Conservation (phyloP, 139 green algal species). For the Haematococcus lacustris region DNA sequence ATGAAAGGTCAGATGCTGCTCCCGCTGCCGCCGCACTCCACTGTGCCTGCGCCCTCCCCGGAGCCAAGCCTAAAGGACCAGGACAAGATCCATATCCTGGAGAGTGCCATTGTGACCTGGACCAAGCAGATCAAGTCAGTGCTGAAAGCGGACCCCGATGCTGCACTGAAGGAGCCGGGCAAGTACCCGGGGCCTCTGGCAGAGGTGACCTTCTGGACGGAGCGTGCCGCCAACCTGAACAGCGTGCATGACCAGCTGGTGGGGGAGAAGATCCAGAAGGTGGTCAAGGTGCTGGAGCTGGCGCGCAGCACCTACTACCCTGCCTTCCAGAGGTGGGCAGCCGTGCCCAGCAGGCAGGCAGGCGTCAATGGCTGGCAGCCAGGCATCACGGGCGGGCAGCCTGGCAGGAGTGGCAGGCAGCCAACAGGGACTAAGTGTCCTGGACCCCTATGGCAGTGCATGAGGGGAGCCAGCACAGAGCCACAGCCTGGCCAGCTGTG, state of each 20-base stretch:
- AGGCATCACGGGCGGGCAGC: too few species aligned
- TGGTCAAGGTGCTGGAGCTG: conserved; percentile 69
- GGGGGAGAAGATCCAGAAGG: conserved; percentile 55
- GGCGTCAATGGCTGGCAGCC: too few species aligned
- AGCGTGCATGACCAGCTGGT: conserved; percentile 78
- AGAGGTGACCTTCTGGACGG: conserved; percentile 84
- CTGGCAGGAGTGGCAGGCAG: too few species aligned
- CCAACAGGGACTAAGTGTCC: too few species aligned
- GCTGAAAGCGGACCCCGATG: conserved; percentile 70
- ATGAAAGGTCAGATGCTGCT: conserved; percentile 83
- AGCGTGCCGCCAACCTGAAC: conserved; percentile 72
- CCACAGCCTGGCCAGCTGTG: too few species aligned
- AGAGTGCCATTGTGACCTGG: conserved; percentile 78
- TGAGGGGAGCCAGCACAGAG: too few species aligned
- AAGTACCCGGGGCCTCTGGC: conserved; percentile 53
- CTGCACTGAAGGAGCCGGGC: conserved; percentile 33
- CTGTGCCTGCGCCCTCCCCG: conserved; percentile 16
- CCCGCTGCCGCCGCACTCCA: conserved; percentile 59
- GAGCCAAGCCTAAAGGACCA: conserved; percentile 52
- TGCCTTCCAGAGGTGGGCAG: conserved; percentile 49
- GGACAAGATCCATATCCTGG: conserved; percentile 83
- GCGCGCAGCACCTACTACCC: conserved; percentile 70
- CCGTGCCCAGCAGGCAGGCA: too few species aligned
- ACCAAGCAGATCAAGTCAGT: conserved; percentile 89
- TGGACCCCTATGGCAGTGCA: too few species aligned